These are phyloP conservation scores for Stagonosporopsis chrysanthemi DNA, from an alignment of 2,329 filamentous ascomycete species.

Conservation along the genomic window DNA sequence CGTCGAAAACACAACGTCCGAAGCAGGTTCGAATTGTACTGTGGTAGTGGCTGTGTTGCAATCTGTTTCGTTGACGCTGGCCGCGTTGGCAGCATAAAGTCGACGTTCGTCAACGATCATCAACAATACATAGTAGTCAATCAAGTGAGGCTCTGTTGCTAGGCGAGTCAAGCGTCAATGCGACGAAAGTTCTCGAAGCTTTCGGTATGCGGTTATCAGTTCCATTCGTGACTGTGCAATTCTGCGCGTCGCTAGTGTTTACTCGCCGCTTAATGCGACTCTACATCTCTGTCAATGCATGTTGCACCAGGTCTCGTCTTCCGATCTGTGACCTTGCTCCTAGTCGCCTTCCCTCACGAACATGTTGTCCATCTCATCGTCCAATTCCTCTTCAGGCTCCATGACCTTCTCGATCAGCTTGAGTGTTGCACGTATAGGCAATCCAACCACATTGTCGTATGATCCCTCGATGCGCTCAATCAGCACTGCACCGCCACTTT, in stretches of 20 bases:
- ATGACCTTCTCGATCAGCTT: slow-evolving; percentile 89
- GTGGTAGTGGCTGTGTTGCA: background rate
- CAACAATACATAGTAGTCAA: background rate
- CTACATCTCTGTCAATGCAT: background rate
- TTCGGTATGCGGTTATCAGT: slow-evolving; percentile 14
- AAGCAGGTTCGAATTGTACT: background rate
- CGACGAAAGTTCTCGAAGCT: slow-evolving; percentile 16
- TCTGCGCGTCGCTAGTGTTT: background rate
- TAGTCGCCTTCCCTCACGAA: slow-evolving; percentile 26
- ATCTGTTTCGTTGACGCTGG: background rate
- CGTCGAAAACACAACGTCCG: background rate
- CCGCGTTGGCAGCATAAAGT: background rate
- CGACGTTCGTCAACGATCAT: background rate
- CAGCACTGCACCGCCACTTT: slow-evolving; percentile 85
- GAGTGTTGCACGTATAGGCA: slow-evolving; percentile 81
- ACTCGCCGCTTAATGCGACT: background rate
- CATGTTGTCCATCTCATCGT: slow-evolving; percentile 61
- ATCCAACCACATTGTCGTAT: slow-evolving; percentile 91
- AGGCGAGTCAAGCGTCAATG: slow-evolving; percentile 10
- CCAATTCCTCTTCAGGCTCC: slow-evolving; percentile 64
- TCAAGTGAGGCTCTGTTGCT: slow-evolving; percentile 1
- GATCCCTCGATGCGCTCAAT: slow-evolving; percentile 89
- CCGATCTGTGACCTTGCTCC: background rate
- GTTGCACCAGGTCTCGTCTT: background rate
- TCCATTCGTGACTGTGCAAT: slow-evolving; percentile 11